Evolutionary conservation across 2,329 filamentous ascomycete genomes (phyloP), one percentile per base, ranked within the genome.

Genomic region (Colletotrichum magnum): DNA sequence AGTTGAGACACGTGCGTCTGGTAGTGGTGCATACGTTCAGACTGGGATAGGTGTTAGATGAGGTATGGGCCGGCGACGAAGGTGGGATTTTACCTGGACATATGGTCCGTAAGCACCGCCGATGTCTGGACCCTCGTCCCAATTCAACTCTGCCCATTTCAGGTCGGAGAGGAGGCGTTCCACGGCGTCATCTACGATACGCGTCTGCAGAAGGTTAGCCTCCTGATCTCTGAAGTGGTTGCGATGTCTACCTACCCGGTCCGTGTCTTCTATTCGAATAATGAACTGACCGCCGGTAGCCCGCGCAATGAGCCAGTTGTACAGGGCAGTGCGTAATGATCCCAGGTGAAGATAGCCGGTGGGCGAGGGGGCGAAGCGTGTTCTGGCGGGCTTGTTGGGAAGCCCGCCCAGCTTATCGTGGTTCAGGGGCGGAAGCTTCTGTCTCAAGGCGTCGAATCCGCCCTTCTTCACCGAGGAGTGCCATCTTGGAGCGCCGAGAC

Each of bases 311-410:
- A 99, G 84, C 74, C 95, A 98, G 76, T 97, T 98, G 84, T 94
- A 98, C n/a, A 99, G 82, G 0, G 97, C 97, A 0, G 96, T 99
- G 68, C 96, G 88, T 43, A 99, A 81, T 0, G 95, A 97, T 4
- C 96, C 96, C 13, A 99, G 85, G 80, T 99, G 96, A 26, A 99
- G 86, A 75, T 95, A 95, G 1, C 96, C 96, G 0, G 96, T 99
- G 0, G 96, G 96, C 1, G 96, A 98, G 0, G 96, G 96, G 1
- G 97, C 96, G 80, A 99, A 99, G 54, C 96, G 91, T 18, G 96
- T 76, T 28, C 74, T 71, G 10, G 74, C 72, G 53, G 93, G 92
- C 6, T 77, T 80, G 32, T 83, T 81, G 32, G 89, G 87, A 16
- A 88, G 82, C 78, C 72, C 68, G 43, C 57, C 52, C 18, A 70